These are phyloP conservation scores for Phytopythium montanum DNA, from an alignment of 352 stramenopile genomes.

Conservation along the genomic window DNA sequence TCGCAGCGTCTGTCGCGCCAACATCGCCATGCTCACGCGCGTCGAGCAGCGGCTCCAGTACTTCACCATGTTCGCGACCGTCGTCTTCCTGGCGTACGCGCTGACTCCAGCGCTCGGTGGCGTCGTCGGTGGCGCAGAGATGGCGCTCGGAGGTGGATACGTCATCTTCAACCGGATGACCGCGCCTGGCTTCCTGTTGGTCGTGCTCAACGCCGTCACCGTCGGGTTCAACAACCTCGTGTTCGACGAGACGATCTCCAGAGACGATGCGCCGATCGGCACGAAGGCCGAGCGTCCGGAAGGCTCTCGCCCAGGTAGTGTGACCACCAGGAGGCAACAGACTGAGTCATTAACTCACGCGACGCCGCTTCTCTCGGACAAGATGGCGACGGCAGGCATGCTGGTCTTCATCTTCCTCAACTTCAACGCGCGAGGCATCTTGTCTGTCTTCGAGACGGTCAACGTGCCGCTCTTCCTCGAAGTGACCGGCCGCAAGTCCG, in stretches of 20 bases:
- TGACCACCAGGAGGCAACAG: not conserved
- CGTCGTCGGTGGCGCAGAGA: constrained; percentile 39
- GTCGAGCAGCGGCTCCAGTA: constrained; percentile 59
- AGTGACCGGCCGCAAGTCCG: constrained; percentile 29
- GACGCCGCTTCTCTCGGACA: constrained; percentile 23
- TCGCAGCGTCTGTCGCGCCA: constrained; percentile 64
- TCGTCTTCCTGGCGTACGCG: constrained; percentile 73
- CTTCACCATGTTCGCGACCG: constrained; percentile 61
- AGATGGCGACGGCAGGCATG: constrained; percentile 32
- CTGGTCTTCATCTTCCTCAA: constrained; percentile 67
- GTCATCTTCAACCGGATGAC: constrained; percentile 63
- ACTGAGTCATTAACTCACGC: not conserved
- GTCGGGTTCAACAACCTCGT: constrained; percentile 41
- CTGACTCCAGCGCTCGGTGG: constrained; percentile 57
- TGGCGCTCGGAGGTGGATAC: constrained; percentile 27
- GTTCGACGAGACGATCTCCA: constrained; percentile 44
- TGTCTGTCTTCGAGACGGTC: constrained; percentile 72
- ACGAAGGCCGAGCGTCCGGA: not conserved
- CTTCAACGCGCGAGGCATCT: constrained; percentile 52
- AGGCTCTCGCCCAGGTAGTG: not conserved
- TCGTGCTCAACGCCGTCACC: constrained; percentile 39
- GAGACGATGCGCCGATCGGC: constrained; percentile 29
- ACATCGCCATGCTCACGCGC: constrained; percentile 57
- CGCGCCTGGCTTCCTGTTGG: constrained; percentile 47
- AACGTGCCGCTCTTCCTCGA: constrained; percentile 57